phyloP scores from a whole-genome alignment of 768 basidiomycete species.

The Suillus discolor region DNA sequence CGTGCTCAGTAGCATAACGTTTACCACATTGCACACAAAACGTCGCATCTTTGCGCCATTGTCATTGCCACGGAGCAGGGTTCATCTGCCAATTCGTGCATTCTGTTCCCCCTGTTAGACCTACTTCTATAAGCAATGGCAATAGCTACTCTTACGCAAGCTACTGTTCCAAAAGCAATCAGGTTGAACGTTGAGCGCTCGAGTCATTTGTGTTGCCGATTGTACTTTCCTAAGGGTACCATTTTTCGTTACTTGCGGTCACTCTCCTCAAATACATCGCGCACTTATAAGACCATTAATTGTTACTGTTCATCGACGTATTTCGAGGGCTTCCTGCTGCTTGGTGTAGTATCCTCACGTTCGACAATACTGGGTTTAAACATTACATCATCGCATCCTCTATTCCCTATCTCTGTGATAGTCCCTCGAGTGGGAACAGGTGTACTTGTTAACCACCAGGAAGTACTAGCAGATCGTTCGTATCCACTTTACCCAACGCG shows the following conservation, averaged over 20 bases:
- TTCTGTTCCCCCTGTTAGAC: background rate
- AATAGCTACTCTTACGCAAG: background rate
- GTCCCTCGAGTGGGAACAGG: background rate
- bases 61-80: background rate
- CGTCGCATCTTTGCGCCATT: background rate
- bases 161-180: background rate
- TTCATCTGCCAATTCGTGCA: background rate
- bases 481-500: background rate
- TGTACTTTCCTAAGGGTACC: background rate
- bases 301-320: background rate
- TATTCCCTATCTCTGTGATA: background rate
- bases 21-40: background rate
- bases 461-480: too few species aligned
- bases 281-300: background rate
- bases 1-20: background rate
- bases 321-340: background rate
- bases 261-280: background rate
- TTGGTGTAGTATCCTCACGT: too few species aligned
- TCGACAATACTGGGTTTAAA: background rate
- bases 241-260: background rate
- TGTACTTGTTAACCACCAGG: too few species aligned
- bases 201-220: background rate
- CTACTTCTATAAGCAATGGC: background rate
- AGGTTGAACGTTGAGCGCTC: background rate
- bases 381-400: background rate